Evolutionary conservation across 352 stramenopile genomes (phyloP).

Genomic region (Phytophthora colocasiae): DNA sequence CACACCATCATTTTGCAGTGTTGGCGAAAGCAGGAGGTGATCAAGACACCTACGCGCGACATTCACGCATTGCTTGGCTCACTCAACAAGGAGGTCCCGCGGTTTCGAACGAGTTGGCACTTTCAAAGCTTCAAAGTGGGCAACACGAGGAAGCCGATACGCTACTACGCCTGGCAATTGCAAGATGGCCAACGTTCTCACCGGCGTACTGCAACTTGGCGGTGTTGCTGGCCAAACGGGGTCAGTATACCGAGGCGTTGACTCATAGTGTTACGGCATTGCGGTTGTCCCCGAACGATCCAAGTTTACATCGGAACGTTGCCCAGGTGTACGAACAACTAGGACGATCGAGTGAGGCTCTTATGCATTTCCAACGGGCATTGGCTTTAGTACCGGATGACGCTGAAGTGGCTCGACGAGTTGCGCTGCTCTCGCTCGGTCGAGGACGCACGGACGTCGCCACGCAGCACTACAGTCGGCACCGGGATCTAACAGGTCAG

Average conservation of each 20-base stretch:
- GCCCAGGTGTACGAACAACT: constrained; percentile 65
- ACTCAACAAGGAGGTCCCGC: constrained; percentile 61
- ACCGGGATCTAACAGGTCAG: constrained; percentile 50
- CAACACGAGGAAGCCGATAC: constrained; percentile 48
- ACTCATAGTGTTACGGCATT: constrained; percentile 46
- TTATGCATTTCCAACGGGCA: constrained; percentile 53
- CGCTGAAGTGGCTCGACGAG: constrained; percentile 38
- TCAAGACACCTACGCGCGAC: constrained; percentile 42
- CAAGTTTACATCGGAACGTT: constrained; percentile 63
- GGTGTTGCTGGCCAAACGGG: constrained; percentile 47
- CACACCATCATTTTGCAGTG: constrained; percentile 68
- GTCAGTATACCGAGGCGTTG: constrained; percentile 57
- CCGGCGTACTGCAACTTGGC: constrained; percentile 67
- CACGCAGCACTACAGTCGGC: constrained; percentile 51
- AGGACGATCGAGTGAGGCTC: constrained; percentile 50
- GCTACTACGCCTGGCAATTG: constrained; percentile 52
- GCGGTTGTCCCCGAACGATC: constrained; percentile 47
- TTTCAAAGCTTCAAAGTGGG: constrained; percentile 56
- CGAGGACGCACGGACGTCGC: constrained; percentile 33
- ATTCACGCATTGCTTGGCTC: constrained; percentile 70
- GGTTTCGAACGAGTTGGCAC: constrained; percentile 66
- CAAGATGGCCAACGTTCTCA: constrained; percentile 56
- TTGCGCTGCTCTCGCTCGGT: constrained; percentile 61
- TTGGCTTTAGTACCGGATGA: constrained; percentile 48
- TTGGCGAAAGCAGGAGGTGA: constrained; percentile 59